Percentiles rank a stretch among this genome's conserved stretches.
phyloP scores from a whole-genome alignment of 2,329 filamentous ascomycete genomes.

The Madurella fahalii region DNA sequence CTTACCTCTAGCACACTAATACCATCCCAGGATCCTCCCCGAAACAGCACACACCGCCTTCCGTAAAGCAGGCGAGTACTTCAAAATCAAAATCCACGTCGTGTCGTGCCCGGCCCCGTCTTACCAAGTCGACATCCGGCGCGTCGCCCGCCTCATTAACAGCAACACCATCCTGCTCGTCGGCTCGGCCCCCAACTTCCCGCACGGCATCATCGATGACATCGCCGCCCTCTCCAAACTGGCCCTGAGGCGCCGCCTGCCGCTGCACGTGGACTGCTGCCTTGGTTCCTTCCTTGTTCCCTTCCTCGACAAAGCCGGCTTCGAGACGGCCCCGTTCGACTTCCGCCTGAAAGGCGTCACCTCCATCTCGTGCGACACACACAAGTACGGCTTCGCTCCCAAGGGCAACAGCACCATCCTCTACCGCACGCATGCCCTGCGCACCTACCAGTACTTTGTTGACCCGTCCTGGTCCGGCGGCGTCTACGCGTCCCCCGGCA shows the following conservation, averaged over 20 bases:
- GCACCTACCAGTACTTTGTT: slow-evolving; percentile 94
- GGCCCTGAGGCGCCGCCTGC: slow-evolving; percentile 72
- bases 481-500: slow-evolving; percentile 88
- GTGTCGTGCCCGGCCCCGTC: slow-evolving; percentile 80
- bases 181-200: slow-evolving; percentile 94
- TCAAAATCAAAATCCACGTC: slow-evolving; percentile 90
- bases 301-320: slow-evolving; percentile 88
- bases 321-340: slow-evolving; percentile 83
- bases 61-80: slow-evolving; percentile 91
- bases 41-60: slow-evolving; percentile 95
- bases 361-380: slow-evolving; percentile 92
- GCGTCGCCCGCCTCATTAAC: slow-evolving; percentile 82
- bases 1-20: slow-evolving; percentile 16
- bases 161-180: slow-evolving; percentile 91
- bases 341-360: slow-evolving; percentile 93
- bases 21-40: slow-evolving; percentile 69
- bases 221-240: slow-evolving; percentile 81
- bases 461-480: slow-evolving; percentile 92
- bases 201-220: slow-evolving; percentile 96
- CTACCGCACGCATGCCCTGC: slow-evolving; percentile 74
- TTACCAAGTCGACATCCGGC: slow-evolving; percentile 77
- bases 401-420: slow-evolving; percentile 94
- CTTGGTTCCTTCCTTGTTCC: slow-evolving; percentile 93
- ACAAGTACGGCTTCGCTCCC: slow-evolving; percentile 98
- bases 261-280: slow-evolving; percentile 96